phyloP scores from a whole-genome alignment of 257 asterid genomes.

The Gardenia jasminoides region DNA sequence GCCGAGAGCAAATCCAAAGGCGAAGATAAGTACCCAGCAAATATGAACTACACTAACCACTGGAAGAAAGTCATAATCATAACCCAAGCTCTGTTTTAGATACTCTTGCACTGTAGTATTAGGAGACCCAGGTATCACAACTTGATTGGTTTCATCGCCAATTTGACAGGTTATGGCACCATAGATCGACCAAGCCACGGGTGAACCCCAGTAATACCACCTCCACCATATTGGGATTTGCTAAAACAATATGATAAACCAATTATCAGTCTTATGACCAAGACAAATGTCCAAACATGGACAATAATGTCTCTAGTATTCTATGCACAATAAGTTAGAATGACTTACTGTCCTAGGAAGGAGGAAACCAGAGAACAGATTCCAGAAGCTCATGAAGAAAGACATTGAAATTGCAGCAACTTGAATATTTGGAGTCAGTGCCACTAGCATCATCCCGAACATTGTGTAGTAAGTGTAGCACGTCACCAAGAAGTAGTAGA shows the following conservation, averaged over 20 bases:
- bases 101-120: slow-evolving; percentile 28
- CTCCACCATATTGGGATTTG: slow-evolving; percentile 62
- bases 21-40: slow-evolving; percentile 39
- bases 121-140: slow-evolving; percentile 43
- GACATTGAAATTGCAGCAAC: slow-evolving; percentile 33
- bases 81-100: slow-evolving; percentile 36
- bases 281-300: background rate
- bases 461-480: slow-evolving; percentile 51
- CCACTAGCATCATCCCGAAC: slow-evolving; percentile 57
- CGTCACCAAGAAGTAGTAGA: slow-evolving; percentile 44
- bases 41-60: slow-evolving; percentile 42
- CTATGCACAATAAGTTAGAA: background rate
- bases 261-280: background rate
- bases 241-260: slow-evolving; percentile 18
- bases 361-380: slow-evolving; percentile 55
- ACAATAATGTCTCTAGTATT: background rate
- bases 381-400: slow-evolving; percentile 54
- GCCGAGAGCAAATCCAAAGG: slow-evolving; percentile 34
- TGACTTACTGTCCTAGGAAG: slow-evolving; percentile 36
- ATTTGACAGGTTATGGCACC: slow-evolving; percentile 43
- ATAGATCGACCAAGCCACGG: slow-evolving; percentile 49
- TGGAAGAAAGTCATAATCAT: slow-evolving; percentile 40
- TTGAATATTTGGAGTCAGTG: slow-evolving; percentile 49
- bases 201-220: slow-evolving; percentile 59
- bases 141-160: slow-evolving; percentile 29